phyloP scores from a whole-genome alignment of 148 eudicot genomes.

The Pouteria glomerata region DNA sequence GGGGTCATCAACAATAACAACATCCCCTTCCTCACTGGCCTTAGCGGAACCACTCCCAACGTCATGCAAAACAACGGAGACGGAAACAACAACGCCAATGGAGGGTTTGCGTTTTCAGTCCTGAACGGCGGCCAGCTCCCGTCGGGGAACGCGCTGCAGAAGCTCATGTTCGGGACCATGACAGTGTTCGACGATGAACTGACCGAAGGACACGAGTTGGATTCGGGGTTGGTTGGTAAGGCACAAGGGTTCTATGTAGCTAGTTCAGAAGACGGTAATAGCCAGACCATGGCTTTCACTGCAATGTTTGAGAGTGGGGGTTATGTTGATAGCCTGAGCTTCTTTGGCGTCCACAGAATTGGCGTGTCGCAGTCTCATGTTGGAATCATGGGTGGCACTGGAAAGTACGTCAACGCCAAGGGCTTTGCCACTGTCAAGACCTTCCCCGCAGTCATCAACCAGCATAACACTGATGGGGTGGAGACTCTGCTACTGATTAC shows the following conservation, averaged over 20 bases:
- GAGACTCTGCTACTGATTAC: conserved; percentile 68
- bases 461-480: conserved; percentile 61
- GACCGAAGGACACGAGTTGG: conserved; percentile 59
- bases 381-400: conserved; percentile 75
- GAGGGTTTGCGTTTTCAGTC: conserved; percentile 49
- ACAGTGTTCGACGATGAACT: conserved; percentile 71
- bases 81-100: conserved; percentile 35
- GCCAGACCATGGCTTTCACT: conserved; percentile 69
- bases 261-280: conserved; percentile 64
- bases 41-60: conserved; percentile 59
- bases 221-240: conserved; percentile 55
- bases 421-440: conserved; percentile 52
- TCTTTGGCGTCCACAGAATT: conserved; percentile 63
- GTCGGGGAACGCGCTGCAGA: conserved; percentile 41
- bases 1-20: conserved; percentile 70
- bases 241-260: conserved; percentile 69
- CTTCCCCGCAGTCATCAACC: conserved; percentile 29
- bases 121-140: conserved; percentile 45
- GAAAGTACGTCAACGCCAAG: conserved; percentile 59
- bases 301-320: conserved; percentile 63
- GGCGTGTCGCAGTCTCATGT: conserved; percentile 47
- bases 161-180: conserved; percentile 79
- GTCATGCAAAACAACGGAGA: conserved; percentile 48
- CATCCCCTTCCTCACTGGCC: conserved; percentile 83
- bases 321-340: conserved; percentile 47